phyloP scores from a whole-genome alignment of 73 alveolate species.

The Stentor roeselii region DNA sequence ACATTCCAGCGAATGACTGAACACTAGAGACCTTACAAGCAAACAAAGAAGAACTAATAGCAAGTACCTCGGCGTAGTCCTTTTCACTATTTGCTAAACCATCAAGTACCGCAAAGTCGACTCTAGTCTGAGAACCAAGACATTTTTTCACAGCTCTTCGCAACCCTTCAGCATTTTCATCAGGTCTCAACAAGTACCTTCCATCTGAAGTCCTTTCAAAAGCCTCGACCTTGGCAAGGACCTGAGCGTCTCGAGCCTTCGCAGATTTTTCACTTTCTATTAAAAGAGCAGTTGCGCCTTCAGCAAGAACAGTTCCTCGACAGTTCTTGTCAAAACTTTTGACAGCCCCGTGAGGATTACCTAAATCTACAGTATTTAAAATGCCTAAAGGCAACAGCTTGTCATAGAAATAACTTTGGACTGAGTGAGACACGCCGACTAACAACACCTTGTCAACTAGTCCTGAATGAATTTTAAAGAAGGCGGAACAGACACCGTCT shows the following conservation, averaged over 20 bases:
- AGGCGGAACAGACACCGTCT: neutral
- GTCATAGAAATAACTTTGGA: neutral
- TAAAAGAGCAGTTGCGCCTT: constrained; percentile 18
- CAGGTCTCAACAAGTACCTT: neutral
- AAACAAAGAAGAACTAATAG: neutral
- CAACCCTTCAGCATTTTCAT: constrained; percentile 13
- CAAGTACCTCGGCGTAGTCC: neutral
- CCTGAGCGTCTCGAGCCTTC: neutral
- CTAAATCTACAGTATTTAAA: neutral
- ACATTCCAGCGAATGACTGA: neutral
- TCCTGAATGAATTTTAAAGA: neutral
- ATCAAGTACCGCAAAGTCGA: neutral
- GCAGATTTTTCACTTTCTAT: neutral
- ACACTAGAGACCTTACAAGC: neutral
- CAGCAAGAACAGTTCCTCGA: constrained; percentile 14
- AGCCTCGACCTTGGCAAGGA: neutral
- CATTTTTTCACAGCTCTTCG: neutral
- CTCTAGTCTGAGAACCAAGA: neutral
- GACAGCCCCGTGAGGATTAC: neutral
- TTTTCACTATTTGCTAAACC: neutral
- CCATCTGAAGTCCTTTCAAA: constrained; percentile 10
- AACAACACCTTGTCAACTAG: neutral
- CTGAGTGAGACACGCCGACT: neutral
- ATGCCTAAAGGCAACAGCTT: neutral
- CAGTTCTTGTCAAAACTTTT: neutral